Percentiles rank a stretch among this genome's conserved stretches.
Evolutionary conservation across 1,284 basidiomycete genomes (phyloP).

Genomic region (Malassezia arunalokei): DNA sequence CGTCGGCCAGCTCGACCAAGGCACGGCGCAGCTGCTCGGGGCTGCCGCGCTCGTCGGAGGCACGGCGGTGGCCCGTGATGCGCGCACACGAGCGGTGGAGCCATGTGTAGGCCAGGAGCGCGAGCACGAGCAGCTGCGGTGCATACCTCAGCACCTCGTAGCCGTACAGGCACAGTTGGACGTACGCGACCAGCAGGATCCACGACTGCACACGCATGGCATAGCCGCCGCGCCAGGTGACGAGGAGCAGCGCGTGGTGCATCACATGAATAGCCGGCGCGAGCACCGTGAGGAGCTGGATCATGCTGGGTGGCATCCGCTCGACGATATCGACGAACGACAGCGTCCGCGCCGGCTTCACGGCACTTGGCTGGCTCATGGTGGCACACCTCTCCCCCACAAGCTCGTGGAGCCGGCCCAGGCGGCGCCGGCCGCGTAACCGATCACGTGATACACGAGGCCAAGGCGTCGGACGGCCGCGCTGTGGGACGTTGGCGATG

Average conservation of each 20-base stretch:
- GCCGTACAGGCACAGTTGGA: conserved; percentile 32
- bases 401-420: background rate
- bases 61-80: conserved; percentile 14
- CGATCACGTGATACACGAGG: background rate
- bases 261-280: conserved; percentile 25
- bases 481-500: no score
- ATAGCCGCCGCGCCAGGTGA: conserved; percentile 38
- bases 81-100: conserved; percentile 21
- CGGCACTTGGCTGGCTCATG: background rate
- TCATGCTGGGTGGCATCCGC: conserved; percentile 23
- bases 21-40: conserved; percentile 26
- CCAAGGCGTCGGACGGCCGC: no score
- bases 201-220: conserved; percentile 23
- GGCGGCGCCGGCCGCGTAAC: background rate
- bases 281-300: conserved; percentile 22
- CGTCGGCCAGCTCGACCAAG: conserved; percentile 31
- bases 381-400: background rate
- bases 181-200: conserved; percentile 34
- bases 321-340: conserved; percentile 24
- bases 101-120: conserved; percentile 25
- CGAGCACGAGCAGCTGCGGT: conserved; percentile 30
- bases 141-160: conserved; percentile 40
- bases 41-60: conserved; percentile 17
- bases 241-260: conserved; percentile 28
- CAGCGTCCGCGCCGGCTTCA: background rate